phyloP scores from a whole-genome alignment of 768 basidiomycete genomes.

The Boletus huronensis region DNA sequence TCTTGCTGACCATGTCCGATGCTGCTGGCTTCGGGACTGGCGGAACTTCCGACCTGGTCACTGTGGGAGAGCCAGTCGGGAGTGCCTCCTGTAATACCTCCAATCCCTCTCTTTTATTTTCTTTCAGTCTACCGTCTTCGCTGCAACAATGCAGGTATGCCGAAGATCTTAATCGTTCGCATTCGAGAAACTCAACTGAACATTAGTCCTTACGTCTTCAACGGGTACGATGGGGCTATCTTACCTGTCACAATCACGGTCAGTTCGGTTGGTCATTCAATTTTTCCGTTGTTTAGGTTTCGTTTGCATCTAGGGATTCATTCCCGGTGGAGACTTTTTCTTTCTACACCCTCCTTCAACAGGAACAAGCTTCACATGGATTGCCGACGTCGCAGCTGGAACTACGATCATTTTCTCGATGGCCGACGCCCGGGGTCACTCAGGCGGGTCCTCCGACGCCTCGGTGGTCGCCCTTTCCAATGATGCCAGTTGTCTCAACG shows the following conservation, averaged over 20 bases:
- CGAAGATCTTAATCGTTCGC: not conserved
- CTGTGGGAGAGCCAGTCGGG: conserved; percentile 45
- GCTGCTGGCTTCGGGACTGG: conserved; percentile 65
- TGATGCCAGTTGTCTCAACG: conserved; percentile 50
- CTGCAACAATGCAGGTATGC: conserved; percentile 61
- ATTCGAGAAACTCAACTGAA: conserved; percentile 3
- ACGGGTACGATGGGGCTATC: conserved; percentile 40
- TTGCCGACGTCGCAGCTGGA: conserved; percentile 51
- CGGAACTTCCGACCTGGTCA: conserved; percentile 49
- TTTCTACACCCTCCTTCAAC: conserved; percentile 38
- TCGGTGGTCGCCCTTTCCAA: conserved; percentile 44
- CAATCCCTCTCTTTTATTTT: conserved; percentile 42
- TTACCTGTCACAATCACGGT: conserved; percentile 57
- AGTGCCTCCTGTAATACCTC: conserved; percentile 46
- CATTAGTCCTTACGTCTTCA: conserved; percentile 46
- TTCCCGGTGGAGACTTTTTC: conserved; percentile 59
- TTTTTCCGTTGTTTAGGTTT: not conserved
- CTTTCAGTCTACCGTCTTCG: conserved; percentile 48
- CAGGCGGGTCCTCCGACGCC: conserved; percentile 62
- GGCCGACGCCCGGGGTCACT: conserved; percentile 46
- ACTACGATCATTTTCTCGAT: conserved; percentile 58
- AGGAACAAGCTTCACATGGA: conserved; percentile 48
- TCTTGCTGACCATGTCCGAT: conserved; percentile 70
- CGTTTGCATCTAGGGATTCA: conserved; percentile 43
- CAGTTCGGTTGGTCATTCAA: conserved; percentile 15